Base-by-base conservation (phyloP, 495 filamentous ascomycete species). In the Aspergillus wentii region DNA sequence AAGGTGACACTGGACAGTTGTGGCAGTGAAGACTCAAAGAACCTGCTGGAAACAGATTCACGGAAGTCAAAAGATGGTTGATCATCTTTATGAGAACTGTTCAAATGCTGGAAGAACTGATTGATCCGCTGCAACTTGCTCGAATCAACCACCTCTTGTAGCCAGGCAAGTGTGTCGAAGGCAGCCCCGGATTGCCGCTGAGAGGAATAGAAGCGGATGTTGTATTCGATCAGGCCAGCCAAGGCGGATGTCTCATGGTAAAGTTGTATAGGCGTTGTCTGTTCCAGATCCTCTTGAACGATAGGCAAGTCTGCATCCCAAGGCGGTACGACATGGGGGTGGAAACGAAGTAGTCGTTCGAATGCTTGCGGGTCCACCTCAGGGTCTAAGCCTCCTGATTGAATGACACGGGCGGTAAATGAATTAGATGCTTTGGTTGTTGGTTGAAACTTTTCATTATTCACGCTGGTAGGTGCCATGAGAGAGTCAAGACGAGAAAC, bases 341-440 rank as follows among this genome's bases (percentile, higher is more conserved):
- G 40, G 52, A 54, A 29, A 33, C 49, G 33, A 49, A 68, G 40
- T 6, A 75, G 36, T 10, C 43, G 35, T 9, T 70, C 57, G 16
- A 79, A 54, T 3, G 64, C 11, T 19, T 50, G 42, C 13, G 74
- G 69, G 22, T 68, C 64, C 14, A 55, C 51, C 13, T 62, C 56
- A 1, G 63, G 44, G 1, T 62, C 35, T 9, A 75, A 27, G 10
- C 61, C 57, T 20, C 61, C 63, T 5, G 68, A 69, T 38, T 79
- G 69, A 4, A 80, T n/a, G 17, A 78, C 42, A 9, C 74, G 73
- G n/a, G 69, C 43, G 16, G 75, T 57, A 25, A 77, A 50, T 40
- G 66, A 66, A 36, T 80, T 72, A 45, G 60, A 63, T 3, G 54
- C 50, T 19, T 50, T 66, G 16, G 49, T 51, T 5, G 57, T 66